Conservation (phyloP, 1,284 basidiomycete genomes). For the Austroboletus rostrupii region DNA sequence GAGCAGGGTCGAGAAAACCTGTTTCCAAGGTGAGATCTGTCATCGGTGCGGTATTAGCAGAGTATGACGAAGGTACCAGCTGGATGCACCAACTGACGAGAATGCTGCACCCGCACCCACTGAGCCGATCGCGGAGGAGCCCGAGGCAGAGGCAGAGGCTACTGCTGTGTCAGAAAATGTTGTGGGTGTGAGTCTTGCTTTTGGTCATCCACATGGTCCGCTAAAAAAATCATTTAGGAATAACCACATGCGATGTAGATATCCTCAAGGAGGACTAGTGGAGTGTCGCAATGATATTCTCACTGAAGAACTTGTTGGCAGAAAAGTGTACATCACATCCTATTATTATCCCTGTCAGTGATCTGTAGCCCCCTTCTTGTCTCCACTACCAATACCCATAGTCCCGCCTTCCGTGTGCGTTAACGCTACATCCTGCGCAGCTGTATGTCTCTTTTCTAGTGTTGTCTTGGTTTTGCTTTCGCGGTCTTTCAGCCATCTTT, state of each 20-base stretch:
- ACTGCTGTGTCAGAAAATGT: conserved; percentile 38
- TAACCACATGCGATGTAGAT: conserved; percentile 17
- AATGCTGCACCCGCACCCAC: conserved; percentile 36
- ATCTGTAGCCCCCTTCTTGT: conserved; percentile 21
- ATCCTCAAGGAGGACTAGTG: conserved; percentile 13
- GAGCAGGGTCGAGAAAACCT: conserved; percentile 40
- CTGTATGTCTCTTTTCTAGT: conserved; percentile 18
- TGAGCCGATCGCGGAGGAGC: conserved; percentile 50
- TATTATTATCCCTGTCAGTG: conserved; percentile 30
- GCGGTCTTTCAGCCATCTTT: conserved; percentile 2
- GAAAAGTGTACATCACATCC: conserved; percentile 30
- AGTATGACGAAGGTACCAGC: conserved; percentile 29
- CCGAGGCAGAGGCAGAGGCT: conserved; percentile 47
- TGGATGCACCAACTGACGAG: conserved; percentile 33
- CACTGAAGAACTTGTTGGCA: conserved; percentile 20
- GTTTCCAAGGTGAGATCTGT: conserved; percentile 34
- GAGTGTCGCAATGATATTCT: conserved; percentile 12
- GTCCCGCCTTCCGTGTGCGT: conserved; percentile 7
- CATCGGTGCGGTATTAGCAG: background rate
- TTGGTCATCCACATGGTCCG: background rate
- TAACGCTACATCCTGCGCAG: conserved; percentile 18
- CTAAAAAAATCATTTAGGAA: conserved; percentile 14
- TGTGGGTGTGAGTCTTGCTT: conserved; percentile 23
- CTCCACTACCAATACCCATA: conserved; percentile 17
- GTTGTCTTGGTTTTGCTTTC: conserved; percentile 28